A percentile compares a stretch with the other conserved stretches of the same genome.
Evolutionary conservation across 2,329 filamentous ascomycete genomes (phyloP).

Genomic region (Sporothrix protearum): DNA sequence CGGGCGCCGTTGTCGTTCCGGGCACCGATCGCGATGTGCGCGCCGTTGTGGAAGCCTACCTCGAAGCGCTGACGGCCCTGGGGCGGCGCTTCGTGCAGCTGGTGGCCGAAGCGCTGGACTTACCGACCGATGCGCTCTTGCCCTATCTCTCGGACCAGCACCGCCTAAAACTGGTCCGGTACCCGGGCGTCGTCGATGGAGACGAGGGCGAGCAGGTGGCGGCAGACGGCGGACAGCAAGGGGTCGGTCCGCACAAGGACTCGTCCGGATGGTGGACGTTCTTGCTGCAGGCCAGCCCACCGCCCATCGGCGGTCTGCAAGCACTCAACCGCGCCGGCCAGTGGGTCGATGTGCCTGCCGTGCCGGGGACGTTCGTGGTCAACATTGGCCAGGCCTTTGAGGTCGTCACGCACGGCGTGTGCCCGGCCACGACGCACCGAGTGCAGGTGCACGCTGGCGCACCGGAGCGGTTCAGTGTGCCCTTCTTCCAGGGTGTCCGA

Average conservation of each 20-base stretch:
- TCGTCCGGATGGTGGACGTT: constrained; percentile 64
- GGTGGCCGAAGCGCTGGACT: constrained; percentile 52
- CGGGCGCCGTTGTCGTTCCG: constrained; percentile 7
- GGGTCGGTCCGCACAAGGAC: constrained; percentile 61
- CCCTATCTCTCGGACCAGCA: constrained; percentile 56
- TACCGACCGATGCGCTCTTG: constrained; percentile 48
- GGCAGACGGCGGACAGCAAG: constrained; percentile 39
- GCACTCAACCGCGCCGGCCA: constrained; percentile 46
- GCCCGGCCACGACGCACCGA: constrained; percentile 51
- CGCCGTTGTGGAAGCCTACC: constrained; percentile 45
- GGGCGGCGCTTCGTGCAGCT: constrained; percentile 54
- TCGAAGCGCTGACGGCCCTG: constrained; percentile 48
- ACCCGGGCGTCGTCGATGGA: constrained; percentile 38
- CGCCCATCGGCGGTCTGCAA: constrained; percentile 48
- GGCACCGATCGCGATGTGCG: constrained; percentile 31
- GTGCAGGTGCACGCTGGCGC: constrained; percentile 38
- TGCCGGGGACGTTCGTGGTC: constrained; percentile 52
- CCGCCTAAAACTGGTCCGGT: constrained; percentile 56
- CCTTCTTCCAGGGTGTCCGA: constrained; percentile 50
- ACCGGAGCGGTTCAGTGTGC: constrained; percentile 43
- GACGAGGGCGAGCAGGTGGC: constrained; percentile 5
- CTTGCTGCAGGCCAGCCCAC: constrained; percentile 56
- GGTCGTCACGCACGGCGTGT: constrained; percentile 52
- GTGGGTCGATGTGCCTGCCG: constrained; percentile 50
- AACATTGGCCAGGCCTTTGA: constrained; percentile 59